Evolutionary conservation across 2,329 filamentous ascomycete species (phyloP).

Genomic region (Hymenoscyphus occultus): DNA sequence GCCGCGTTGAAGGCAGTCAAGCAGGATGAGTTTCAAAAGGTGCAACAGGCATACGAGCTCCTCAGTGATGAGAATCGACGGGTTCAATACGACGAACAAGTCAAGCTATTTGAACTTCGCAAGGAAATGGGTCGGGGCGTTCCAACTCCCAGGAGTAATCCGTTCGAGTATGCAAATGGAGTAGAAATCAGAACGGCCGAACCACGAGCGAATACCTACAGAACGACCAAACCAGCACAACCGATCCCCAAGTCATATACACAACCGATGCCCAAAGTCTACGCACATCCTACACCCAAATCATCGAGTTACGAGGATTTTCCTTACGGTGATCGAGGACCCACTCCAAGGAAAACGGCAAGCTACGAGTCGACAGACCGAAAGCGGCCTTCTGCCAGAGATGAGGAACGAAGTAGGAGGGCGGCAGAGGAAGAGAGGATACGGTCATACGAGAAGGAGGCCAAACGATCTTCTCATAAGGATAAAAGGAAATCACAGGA

Average conservation of each 20-base stretch:
- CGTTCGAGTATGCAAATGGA: constrained; percentile 39
- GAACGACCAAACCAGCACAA: constrained; percentile 39
- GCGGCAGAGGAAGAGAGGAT: constrained; percentile 35
- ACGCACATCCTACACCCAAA: constrained; percentile 44
- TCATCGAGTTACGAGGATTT: constrained; percentile 38
- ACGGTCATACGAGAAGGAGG: constrained; percentile 34
- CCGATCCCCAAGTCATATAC: constrained; percentile 35
- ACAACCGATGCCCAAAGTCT: constrained; percentile 35
- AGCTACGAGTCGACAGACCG: constrained; percentile 43
- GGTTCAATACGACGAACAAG: constrained; percentile 73
- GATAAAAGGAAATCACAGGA: constrained; percentile 39
- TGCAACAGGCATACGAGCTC: constrained; percentile 90
- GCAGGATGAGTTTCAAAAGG: constrained; percentile 84
- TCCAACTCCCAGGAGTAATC: constrained; percentile 45
- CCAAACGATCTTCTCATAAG: constrained; percentile 30
- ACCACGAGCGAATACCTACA: constrained; percentile 44
- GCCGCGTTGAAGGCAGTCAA: constrained; percentile 68
- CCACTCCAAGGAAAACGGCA: constrained; percentile 44
- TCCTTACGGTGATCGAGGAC: background rate
- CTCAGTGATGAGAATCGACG: constrained; percentile 74
- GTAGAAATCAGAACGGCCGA: constrained; percentile 46
- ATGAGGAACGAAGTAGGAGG: constrained; percentile 37
- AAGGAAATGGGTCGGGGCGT: constrained; percentile 44
- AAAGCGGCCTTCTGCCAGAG: constrained; percentile 31
- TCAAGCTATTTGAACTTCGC: constrained; percentile 62